Evolutionary conservation across 306 rosid genomes (phyloP).

Genomic region (Vicia villosa): DNA sequence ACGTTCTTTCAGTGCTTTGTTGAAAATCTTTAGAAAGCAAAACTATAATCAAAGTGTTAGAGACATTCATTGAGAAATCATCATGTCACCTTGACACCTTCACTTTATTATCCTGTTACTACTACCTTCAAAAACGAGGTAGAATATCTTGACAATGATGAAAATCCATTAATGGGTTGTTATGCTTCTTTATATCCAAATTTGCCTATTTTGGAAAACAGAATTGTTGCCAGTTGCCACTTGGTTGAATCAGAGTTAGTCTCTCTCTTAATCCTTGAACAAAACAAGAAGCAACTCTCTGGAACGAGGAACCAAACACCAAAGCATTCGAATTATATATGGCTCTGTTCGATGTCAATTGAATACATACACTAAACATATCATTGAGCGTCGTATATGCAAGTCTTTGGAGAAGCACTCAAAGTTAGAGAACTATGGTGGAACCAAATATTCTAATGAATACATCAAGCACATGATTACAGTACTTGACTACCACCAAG

Average conservation of each 20-base stretch:
- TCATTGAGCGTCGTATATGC: too few species aligned
- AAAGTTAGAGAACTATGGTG: too few species aligned
- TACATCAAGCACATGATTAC: too few species aligned
- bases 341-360: too few species aligned
- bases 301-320: constrained; percentile 81
- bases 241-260: constrained; percentile 58
- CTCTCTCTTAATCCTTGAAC: constrained; percentile 73
- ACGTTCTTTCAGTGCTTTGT: constrained; percentile 44
- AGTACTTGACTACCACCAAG: too few species aligned
- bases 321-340: constrained; percentile 61
- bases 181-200: constrained; percentile 22
- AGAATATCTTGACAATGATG: constrained; percentile 13
- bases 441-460: too few species aligned
- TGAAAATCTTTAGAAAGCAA: constrained; percentile 48
- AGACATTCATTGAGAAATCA: not conserved
- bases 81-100: constrained; percentile 48
- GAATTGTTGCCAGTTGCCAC: constrained; percentile 37
- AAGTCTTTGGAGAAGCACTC: too few species aligned
- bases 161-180: constrained; percentile 34
- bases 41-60: not conserved
- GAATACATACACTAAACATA: too few species aligned
- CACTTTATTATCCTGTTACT: constrained; percentile 13
- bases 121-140: constrained; percentile 32
- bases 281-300: constrained; percentile 88
- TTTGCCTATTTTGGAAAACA: constrained; percentile 31